Base-by-base conservation (phyloP, 768 basidiomycete species). In the Hortiboletus campestris region DNA sequence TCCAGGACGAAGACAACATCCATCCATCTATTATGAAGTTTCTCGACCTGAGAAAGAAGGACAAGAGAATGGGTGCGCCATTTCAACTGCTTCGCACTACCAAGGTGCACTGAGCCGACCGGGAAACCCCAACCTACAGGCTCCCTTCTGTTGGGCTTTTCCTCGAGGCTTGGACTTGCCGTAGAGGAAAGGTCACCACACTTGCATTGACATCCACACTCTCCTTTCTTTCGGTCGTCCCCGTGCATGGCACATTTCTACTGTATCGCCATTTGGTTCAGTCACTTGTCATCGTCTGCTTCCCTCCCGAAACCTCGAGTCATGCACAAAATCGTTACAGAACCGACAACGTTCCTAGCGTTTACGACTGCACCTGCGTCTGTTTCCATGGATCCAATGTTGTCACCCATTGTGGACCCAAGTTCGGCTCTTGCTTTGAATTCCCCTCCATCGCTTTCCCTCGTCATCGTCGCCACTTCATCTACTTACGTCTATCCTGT, bases 171-270 rank as follows among this genome's bases (percentile, higher is more conserved):
- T 39, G 17, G 20, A 39, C 39, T 58, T 39, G 50, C 46, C 47
- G 2, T 31, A 14, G 42, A 43, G 34, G 41, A 20, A 46, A 90
- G 84, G 84, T 95, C 12, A 85, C 91, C 2, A 83, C 88, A 2
- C 76, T 97, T 39, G 91, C 94, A 0, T 75, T 94, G 19, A 89
- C 95, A 0, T 74, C 83, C 7, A 80, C 81, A 16, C 78, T 97
- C 4, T 83, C 90, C 0, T 90, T 94, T 69, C 83, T 99, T 25
- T 88, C 95, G 7, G 82, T 98, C 38, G 97, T 95, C 13, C 82
- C 98, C n/a, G 94, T 86, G 7, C 94, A 98, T 65, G 97, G 97
- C 25, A 91, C 91, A 0, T 95, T 97, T 14, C 79, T 98, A 9
- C 78, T 97, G 16, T 96, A 92, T 68, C 85, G 92, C 9, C 92